Percentiles rank a stretch among this genome's conserved stretches.
These are phyloP conservation scores for Nicotiana sylvestris DNA, from an alignment of 257 asterid species.

Conservation along the genomic window DNA sequence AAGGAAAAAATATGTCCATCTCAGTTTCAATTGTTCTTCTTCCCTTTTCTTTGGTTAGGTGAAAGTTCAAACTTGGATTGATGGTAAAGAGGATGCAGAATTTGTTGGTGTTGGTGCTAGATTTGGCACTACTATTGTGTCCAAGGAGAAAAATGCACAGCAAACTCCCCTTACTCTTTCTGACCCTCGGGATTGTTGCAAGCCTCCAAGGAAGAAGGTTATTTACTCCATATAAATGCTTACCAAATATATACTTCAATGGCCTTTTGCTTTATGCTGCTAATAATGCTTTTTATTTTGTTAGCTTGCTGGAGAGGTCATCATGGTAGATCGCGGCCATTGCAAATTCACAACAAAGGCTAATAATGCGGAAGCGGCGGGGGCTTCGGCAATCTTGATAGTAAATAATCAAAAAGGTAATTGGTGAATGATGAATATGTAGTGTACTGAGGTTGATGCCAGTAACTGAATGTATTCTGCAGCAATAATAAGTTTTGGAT, in stretches of 20 bases:
- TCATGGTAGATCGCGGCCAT: conserved; percentile 81
- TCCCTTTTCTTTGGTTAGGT: conserved; percentile 39
- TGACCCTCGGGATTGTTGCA: conserved; percentile 77
- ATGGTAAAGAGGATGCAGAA: conserved; percentile 65
- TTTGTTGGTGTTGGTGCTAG: conserved; percentile 96
- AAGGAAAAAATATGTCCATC: neutral
- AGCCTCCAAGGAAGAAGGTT: conserved; percentile 57
- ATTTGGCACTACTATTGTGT: conserved; percentile 72
- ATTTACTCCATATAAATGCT: neutral
- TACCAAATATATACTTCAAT: neutral
- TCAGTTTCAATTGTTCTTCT: neutral
- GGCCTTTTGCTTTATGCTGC: neutral
- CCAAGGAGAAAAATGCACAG: conserved; percentile 84
- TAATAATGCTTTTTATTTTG: conserved; percentile 4
- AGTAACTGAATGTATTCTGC: neutral
- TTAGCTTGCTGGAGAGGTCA: conserved; percentile 69
- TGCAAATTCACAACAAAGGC: conserved; percentile 86
- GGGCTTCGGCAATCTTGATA: conserved; percentile 89
- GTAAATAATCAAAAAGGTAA: conserved; percentile 83
- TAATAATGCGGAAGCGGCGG: conserved; percentile 79
- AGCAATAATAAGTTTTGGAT: neutral
- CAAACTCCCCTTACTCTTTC: conserved; percentile 53
- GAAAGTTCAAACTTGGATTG: conserved; percentile 88
- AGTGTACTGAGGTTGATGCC: neutral
- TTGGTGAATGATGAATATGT: neutral